Base-by-base conservation (phyloP, 176 grass and related monocot genomes). In the Phragmites australis region DNA sequence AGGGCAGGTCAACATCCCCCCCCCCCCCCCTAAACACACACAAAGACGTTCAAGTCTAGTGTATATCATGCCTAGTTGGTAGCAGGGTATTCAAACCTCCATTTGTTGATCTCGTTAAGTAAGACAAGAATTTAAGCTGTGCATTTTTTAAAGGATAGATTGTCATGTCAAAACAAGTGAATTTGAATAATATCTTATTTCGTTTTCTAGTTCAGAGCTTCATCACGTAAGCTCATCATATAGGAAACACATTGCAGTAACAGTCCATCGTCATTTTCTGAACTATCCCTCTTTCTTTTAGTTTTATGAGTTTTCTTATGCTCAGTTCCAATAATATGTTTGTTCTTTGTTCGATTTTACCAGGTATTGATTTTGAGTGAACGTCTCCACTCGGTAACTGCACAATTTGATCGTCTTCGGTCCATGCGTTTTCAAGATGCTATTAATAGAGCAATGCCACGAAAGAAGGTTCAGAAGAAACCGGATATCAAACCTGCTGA, bases 291-390 rank as follows among this genome's bases (percentile, higher is more conserved):
- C 81, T 57, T 49, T 22, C 8, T 30, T 44, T n/a, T 85, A 30
- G 18, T 66, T 73, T 2, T 68, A 67, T 12, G n/a, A 5, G 51
- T 69, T 17, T 75, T 55, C 25, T 79, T 63, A 51, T 82, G 73
- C 54, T 80, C 44, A 55, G 21, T 59, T 59, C 40, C 6, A 77
- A 10, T 89, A 75, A 75, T 4, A 11, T 81, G 1, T 59, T 30
- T 69, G 44, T 62, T 59, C 27, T 60, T 25, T 40, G 1, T 76
- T 63, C 1, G 9, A 70, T 62, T 50, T 88, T 76, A 59, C 45
- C 81, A 99, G 92, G 92, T 95, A 89, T 71, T 99, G 72, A 99
- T 99, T 91, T 87, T 95, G 55, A 91, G 96, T 48, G 90, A 99
- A 50, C 83, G 86, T 66, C 92, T 99, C 61, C 88, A 95, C 50